Base-by-base conservation (phyloP, 1,284 basidiomycete genomes). In the Ceratobasidium sp. region DNA sequence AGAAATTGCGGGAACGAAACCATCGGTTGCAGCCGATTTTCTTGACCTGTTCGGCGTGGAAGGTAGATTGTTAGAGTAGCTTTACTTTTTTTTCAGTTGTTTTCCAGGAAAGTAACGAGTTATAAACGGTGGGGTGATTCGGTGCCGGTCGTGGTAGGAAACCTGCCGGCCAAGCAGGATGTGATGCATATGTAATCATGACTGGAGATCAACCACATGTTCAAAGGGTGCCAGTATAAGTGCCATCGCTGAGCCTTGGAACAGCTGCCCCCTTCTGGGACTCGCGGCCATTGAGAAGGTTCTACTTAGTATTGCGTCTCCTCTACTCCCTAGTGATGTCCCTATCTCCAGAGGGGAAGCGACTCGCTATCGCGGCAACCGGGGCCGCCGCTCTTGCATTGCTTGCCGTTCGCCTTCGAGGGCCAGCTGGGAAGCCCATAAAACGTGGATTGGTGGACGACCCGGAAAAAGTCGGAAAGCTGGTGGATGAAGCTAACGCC, bases 381-480 rank as follows among this genome's bases (percentile, higher is more conserved):
- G 62, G 62, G 16, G 62, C 48, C 3, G 49, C 62, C 21, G 48
- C 23, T 9, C 14, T 64, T 23, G 62, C 48, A 7, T 11, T 64
- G 16, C 44, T 48, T 25, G 62, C 33, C 7, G n/a, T 48, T 23
- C 62, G 48, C 48, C 18, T 64, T 11, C 5, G 25, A 33, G 25
- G 36, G 30, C 36, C 48, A 53, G 48, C 49, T 25, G 33, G 53
- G 33, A 18, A 14, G 21, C 16, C 25, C 9, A 28, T 53, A 11
- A 64, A 64, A 46, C 30, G 42, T 9, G 48, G 62, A 9, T 25
- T 64, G n/a, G 62, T 64, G 11, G 62, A 64, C 28, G 48, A 70
- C 21, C 67, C 54, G 36, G 67, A 70, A 21, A 25, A 36, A 23
- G 18, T 70, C 7, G 67, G 67, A 11, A 30, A 38, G 30, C 21